A percentile compares a stretch with the other conserved stretches of the same genome.
phyloP scores from a whole-genome alignment of 2,329 filamentous ascomycete genomes.

The Simplicillium sp. region DNA sequence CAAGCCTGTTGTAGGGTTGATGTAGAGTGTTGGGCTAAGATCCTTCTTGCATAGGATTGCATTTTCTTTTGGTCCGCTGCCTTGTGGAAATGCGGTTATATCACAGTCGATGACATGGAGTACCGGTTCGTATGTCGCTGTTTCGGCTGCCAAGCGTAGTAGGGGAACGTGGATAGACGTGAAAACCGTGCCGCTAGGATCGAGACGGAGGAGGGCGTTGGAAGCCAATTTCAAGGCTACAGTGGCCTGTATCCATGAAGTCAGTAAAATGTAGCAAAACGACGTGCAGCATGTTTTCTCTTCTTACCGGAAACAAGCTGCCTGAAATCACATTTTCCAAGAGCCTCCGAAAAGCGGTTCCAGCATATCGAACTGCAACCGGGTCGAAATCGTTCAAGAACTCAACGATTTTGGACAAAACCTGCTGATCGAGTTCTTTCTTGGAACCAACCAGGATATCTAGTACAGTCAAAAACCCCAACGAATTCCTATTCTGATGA shows the following conservation, averaged over 20 bases:
- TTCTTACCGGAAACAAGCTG: conserved; percentile 31
- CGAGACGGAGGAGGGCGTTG: conserved; percentile 52
- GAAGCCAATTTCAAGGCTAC: conserved; percentile 36
- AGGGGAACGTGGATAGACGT: conserved; percentile 54
- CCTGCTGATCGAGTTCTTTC: conserved; percentile 17
- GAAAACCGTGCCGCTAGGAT: conserved; percentile 56
- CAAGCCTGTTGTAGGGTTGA: conserved; percentile 49
- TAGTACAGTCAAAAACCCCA: conserved; percentile 27
- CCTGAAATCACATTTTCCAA: conserved; percentile 29
- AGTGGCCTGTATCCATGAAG: conserved; percentile 24
- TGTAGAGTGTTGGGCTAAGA: conserved; percentile 43
- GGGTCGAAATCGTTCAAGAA: conserved; percentile 41
- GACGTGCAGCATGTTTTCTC: not conserved
- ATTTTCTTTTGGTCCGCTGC: conserved; percentile 22
- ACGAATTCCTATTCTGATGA: no score
- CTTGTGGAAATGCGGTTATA: conserved; percentile 55
- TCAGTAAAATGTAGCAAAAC: conserved; percentile 4
- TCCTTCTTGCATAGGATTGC: conserved; percentile 34
- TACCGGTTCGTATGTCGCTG: conserved; percentile 41
- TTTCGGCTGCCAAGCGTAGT: conserved; percentile 48
- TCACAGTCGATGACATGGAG: conserved; percentile 54
- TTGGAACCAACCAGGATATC: conserved; percentile 24
- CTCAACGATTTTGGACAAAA: conserved; percentile 29
- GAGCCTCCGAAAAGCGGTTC: conserved; percentile 30
- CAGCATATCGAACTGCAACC: conserved; percentile 42